Percentiles rank a stretch among this genome's conserved stretches.
Evolutionary conservation across 148 eudicot genomes (phyloP).

Genomic region (Chenopodium formosanum): DNA sequence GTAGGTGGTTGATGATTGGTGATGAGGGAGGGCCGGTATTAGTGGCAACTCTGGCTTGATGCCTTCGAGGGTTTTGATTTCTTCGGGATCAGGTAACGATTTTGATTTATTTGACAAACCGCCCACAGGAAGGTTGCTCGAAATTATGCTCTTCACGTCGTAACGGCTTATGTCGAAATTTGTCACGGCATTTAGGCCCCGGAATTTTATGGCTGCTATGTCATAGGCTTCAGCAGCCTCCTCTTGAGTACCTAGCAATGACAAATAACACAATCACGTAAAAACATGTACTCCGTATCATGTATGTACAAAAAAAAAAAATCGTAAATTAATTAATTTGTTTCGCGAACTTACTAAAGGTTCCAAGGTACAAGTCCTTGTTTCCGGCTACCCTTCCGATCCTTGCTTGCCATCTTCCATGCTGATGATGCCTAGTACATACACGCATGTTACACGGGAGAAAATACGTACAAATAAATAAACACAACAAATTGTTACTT

Average conservation of each 20-base stretch:
- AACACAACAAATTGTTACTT: neutral
- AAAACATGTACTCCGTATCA: neutral
- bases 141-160: slow-evolving; percentile 71
- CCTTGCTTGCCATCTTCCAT: slow-evolving; percentile 98
- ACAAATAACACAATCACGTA: neutral
- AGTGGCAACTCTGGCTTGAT: slow-evolving; percentile 24
- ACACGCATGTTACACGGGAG: neutral
- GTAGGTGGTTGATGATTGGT: neutral
- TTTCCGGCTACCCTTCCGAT: slow-evolving; percentile 96
- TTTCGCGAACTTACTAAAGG: slow-evolving; percentile 56
- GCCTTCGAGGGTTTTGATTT: slow-evolving; percentile 27
- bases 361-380: slow-evolving; percentile 93
- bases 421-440: slow-evolving; percentile 80
- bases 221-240: slow-evolving; percentile 98
- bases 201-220: slow-evolving; percentile 87
- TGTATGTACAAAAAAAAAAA: neutral
- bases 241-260: slow-evolving; percentile 69
- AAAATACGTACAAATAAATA: neutral
- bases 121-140: slow-evolving; percentile 67
- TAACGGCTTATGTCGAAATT: slow-evolving; percentile 92
- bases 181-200: slow-evolving; percentile 85
- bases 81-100: slow-evolving; percentile 27
- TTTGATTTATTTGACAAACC: slow-evolving; percentile 48
- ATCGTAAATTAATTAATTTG: neutral
- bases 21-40: neutral